Base-by-base conservation (phyloP, 768 basidiomycete species). In the Xanthoconium purpureum region DNA sequence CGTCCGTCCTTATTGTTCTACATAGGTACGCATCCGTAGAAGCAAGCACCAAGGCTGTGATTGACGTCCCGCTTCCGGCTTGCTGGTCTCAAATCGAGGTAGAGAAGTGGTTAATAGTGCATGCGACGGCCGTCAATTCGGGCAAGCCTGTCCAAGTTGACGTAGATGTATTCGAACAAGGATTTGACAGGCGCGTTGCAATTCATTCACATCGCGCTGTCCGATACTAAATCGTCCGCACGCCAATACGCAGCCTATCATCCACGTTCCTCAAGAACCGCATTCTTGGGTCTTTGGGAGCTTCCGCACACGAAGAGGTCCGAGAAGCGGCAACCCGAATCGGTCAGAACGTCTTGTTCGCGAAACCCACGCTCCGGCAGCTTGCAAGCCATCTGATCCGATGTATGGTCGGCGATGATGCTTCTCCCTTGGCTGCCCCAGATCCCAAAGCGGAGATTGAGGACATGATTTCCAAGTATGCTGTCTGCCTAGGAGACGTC, bases 341-440 rank as follows among this genome's bases (percentile, higher is more conserved):
- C 8, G 28, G 58, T 4, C 73, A 72, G 56, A 80, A 78, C 45
- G 58, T 78, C n/a, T 65, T 84, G 24, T 84, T 80, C 56, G 65
- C 75, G 36, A 70, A 77, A 53, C 80, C 80, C 2, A 66, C 71
- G 0, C 62, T 77, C 46, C 47, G 64, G 29, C 61, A 39, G 0
- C 64, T 78, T 29, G 71, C 76, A 6, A 57, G 57, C 3, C 70
- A 69, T 53, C 62, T 73, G 47, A 35, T 35, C 6, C 33, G 12
- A 12, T 12, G 8, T 35, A 9, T 35, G 12, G 33, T 12, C 12
- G 33, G 33, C 3, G 12, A 35, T 8, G 6, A 9, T 35, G 8
- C 3, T 35, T 35, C 9, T 12, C 33, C 33, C 33, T 24, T 24
- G 24, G 33, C 9, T 12, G 33, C 33, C 1, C 33, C 33, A 35